A percentile compares a stretch with the other conserved stretches of the same genome.
These are phyloP conservation scores for Peniophora sp. DNA, from an alignment of 1,284 basidiomycete genomes.

Conservation along the genomic window DNA sequence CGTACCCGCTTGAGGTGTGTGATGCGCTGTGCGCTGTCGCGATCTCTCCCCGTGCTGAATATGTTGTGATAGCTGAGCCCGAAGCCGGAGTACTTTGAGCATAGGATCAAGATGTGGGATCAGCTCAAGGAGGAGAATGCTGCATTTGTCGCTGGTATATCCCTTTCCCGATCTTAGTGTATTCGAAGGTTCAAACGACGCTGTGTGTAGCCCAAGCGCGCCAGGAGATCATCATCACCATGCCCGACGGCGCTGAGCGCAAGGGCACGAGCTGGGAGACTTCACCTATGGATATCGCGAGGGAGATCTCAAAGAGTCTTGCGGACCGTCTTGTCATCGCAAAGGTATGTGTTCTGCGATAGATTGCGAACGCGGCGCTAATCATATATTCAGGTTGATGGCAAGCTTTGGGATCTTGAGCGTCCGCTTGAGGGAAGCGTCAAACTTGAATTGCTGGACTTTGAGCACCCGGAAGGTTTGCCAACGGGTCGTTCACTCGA, in stretches of 20 bases:
- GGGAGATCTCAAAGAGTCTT: constrained; percentile 81
- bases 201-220: constrained; percentile 68
- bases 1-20: constrained; percentile 57
- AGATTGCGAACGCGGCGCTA: constrained; percentile 1
- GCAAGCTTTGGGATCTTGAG: constrained; percentile 90
- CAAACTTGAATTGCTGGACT: constrained; percentile 85
- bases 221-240: constrained; percentile 77
- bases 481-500: too few relatives aligned
- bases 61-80: constrained; percentile 40
- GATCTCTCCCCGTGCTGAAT: neutral
- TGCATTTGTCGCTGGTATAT: constrained; percentile 67
- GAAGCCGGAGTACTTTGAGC: constrained; percentile 86
- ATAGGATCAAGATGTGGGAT: constrained; percentile 88
- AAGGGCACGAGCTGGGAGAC: constrained; percentile 93
- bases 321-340: constrained; percentile 91
- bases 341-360: constrained; percentile 49
- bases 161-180: neutral
- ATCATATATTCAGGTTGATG: constrained; percentile 66
- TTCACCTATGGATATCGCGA: constrained; percentile 89
- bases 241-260: constrained; percentile 82
- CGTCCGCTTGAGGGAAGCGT: constrained; percentile 84
- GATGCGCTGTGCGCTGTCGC: neutral
- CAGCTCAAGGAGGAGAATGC: constrained; percentile 85
- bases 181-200: neutral
- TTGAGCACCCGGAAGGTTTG: constrained; percentile 88